Evolutionary conservation across 2,329 filamentous ascomycete genomes (phyloP), one percentile per base, ranked within the genome.

Genomic region (Calonectria hongkongensis): DNA sequence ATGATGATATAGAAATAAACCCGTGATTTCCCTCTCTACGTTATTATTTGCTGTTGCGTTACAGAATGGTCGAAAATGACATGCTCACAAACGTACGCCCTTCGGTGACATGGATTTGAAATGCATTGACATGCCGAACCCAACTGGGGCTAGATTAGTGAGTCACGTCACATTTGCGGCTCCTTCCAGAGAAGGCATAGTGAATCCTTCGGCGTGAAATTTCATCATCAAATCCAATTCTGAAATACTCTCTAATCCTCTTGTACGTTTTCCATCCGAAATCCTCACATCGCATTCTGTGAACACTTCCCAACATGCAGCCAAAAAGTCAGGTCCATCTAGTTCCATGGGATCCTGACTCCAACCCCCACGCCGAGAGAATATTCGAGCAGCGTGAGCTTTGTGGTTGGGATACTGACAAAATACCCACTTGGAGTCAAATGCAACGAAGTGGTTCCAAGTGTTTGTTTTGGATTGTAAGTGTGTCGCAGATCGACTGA

Each of bases 381-480:
- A 58, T 80, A 2, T 27, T 71, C 7, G 45, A 75, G 18, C 78
- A 80, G 13, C 72, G 79, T 2, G 43, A 73, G 0, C 71, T 72
- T 28, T 80, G 79, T 10, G 79, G 79, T 0, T 80, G 79, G 79
- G 70, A 80, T 16, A 30, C 51, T 12, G 64, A 76, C 0, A 50
- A 74, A 4, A 56, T 80, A 9, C 45, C 47, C 1, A 33, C 65
- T 2, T 80, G 79, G 79, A 71, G 41, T 18, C 25, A 56, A 6
- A 73, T 74, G 18, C 78, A 80, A 18, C 62, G 30, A 2, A 45
- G 30, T 3, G 78, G 79, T 0, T 47, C 28, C 1, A 80, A 80
- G 21, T 80, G 76, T 3, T 74, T 80, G 2, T 80, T 75, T n/a
- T 80, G 79, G 79, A 80, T 80, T 15, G 78, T 78, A 36, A 43